phyloP scores from a whole-genome alignment of 805 yeast genomes.

The Lipomyces mesembrius region DNA sequence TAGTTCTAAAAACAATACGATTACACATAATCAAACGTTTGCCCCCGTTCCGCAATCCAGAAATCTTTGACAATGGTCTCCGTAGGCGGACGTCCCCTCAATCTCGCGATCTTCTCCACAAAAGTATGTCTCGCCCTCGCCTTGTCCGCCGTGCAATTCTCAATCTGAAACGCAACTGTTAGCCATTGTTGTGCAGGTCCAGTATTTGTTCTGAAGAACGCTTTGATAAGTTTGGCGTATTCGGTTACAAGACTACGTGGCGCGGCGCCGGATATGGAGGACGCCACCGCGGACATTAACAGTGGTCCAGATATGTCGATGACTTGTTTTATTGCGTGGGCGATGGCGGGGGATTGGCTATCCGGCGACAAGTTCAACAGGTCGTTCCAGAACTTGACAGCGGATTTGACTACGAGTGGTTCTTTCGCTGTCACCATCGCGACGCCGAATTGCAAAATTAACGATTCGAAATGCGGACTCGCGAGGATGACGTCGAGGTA shows the following conservation, averaged over 20 bases:
- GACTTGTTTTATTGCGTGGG: slow-evolving; percentile 9
- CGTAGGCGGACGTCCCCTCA: slow-evolving; percentile 38
- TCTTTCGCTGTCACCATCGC: slow-evolving; percentile 55
- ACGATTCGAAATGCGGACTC: slow-evolving; percentile 14
- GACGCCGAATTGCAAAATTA: slow-evolving; percentile 47
- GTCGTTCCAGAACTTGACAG: slow-evolving; percentile 59
- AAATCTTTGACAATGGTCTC: slow-evolving; percentile 37
- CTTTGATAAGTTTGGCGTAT: slow-evolving; percentile 25
- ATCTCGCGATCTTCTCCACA: slow-evolving; percentile 25
- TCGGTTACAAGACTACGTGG: slow-evolving; percentile 30
- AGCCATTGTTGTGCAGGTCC: slow-evolving; percentile 28
- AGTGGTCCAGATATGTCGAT: slow-evolving; percentile 4
- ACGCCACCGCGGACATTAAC: slow-evolving; percentile 15
- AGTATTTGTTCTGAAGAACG: slow-evolving; percentile 13
- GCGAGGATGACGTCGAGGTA: slow-evolving; percentile 32
- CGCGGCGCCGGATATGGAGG: slow-evolving; percentile 33
- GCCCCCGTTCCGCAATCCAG: slow-evolving; percentile 37
- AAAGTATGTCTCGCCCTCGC: slow-evolving; percentile 18
- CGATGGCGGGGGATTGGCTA: not conserved
- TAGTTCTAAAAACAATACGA: not conserved
- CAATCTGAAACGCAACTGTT: not conserved
- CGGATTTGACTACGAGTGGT: slow-evolving; percentile 58
- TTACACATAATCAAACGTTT: slow-evolving; percentile 24
- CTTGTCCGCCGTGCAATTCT: not conserved
- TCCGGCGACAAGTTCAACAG: slow-evolving; percentile 2